phyloP scores from a whole-genome alignment of 1,284 basidiomycete genomes.

The Trametes pubescens region DNA sequence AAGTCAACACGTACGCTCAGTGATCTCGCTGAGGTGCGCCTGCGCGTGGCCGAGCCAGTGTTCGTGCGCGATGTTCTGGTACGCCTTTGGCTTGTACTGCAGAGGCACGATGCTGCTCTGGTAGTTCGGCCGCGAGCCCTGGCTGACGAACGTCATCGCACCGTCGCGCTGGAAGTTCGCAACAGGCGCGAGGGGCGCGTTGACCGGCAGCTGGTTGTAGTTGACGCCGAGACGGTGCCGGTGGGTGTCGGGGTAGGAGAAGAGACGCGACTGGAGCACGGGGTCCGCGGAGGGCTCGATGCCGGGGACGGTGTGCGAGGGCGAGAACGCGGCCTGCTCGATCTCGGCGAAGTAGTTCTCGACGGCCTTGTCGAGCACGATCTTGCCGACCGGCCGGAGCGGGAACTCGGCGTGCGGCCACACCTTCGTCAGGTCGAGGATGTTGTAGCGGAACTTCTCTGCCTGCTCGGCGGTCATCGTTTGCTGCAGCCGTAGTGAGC shows the following conservation, averaged over 20 bases:
- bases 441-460: constrained; percentile 88
- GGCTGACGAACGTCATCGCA: constrained; percentile 73
- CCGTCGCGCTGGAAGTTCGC: constrained; percentile 92
- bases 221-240: constrained; percentile 87
- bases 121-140: constrained; percentile 89
- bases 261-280: constrained; percentile 91
- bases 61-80: constrained; percentile 69
- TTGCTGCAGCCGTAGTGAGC: constrained; percentile 58
- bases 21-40: constrained; percentile 79
- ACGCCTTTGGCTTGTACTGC: constrained; percentile 48
- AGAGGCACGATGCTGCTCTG: constrained; percentile 77
- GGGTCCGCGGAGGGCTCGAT: constrained; percentile 91
- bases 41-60: constrained; percentile 78
- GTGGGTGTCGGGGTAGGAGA: constrained; percentile 96
- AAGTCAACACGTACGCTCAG: constrained; percentile 66
- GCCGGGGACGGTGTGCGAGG: constrained; percentile 87
- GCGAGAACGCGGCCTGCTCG: constrained; percentile 88
- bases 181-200: constrained; percentile 76
- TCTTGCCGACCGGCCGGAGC: constrained; percentile 85
- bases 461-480: constrained; percentile 91
- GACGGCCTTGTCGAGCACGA: constrained; percentile 88
- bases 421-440: constrained; percentile 91
- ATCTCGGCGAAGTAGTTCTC: constrained; percentile 90
- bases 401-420: constrained; percentile 90
- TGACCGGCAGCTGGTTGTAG: constrained; percentile 92